Evolutionary conservation across 306 rosid genomes (phyloP), one percentile per base, ranked within the genome.

Genomic region (Mimosa pudica): DNA sequence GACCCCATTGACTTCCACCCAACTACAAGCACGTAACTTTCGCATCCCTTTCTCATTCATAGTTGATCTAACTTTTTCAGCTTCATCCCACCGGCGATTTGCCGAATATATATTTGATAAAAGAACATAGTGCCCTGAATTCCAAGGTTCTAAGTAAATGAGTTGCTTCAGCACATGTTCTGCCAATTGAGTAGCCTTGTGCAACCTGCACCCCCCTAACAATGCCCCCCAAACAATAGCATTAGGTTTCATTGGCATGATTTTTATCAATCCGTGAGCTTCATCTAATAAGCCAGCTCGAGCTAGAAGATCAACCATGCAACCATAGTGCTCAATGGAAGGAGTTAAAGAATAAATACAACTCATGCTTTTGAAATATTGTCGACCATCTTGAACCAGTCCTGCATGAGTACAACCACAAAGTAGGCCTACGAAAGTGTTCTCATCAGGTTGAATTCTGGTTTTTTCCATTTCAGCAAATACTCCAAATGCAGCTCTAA

Each of bases 321-420:
- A 92, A 62, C 97, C 97, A 80, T 88, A 87, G 83, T 92, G 97
- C 82, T 92, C 97, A 12, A 92, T 86, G 20, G 91, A 77, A 51
- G 90, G 92, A 78, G 83, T 73, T 77, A 92, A 71, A 74, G 84
- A 68, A 80, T 87, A 87, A 11, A 72, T 84, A 60, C 30, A 35
- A 49, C 79, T 84, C 89, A 88, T 89, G 87, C 83, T 67, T 38
- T 79, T 73, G 72, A 92, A 90, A 88, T 81, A 92, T 24, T 47
- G 77, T 18, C 86, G 93, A 17, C 95, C 97, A 46, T 89, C 93
- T 14, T 82, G 83, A 66, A 90, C 92, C 61, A 90, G 82, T 81
- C 93, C 95, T 12, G 93, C 89, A 82, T 92, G 93, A 77, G 90
- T 86, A 78, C 97, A 90, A 52, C 86, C 95, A 74, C 92, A 90